Percentiles rank a stretch among this genome's conserved stretches.
Conservation (phyloP, 2,329 filamentous ascomycete genomes). For the Chalaropsis thielavioides region DNA sequence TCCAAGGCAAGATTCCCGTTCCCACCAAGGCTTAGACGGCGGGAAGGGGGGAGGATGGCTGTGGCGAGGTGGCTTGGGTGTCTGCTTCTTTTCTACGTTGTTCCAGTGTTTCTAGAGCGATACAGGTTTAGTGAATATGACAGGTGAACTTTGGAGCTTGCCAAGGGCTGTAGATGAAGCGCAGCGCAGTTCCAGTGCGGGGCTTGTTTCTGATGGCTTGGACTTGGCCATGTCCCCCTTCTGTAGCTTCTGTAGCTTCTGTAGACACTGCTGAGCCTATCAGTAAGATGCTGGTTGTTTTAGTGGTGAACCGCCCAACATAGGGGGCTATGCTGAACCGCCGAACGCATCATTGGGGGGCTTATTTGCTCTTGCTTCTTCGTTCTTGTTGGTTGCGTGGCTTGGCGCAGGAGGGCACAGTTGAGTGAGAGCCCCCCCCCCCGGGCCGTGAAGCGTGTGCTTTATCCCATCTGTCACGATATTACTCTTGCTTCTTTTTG, state of each 20-base stretch:
- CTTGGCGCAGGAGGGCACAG: too few species aligned
- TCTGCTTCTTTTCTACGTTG: background rate
- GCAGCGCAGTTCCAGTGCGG: background rate
- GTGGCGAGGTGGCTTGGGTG: background rate
- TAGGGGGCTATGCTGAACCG: too few species aligned
- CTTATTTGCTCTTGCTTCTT: too few species aligned
- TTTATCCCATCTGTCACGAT: background rate
- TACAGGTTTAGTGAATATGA: background rate
- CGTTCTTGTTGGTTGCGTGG: too few species aligned
- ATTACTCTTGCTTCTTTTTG: background rate
- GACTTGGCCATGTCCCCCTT: too few species aligned
- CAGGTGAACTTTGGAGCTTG: background rate
- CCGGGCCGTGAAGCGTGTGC: background rate
- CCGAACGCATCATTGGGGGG: too few species aligned
- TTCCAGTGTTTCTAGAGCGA: background rate
- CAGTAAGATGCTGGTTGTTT: too few species aligned
- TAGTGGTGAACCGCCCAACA: too few species aligned
- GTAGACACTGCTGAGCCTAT: too few species aligned
- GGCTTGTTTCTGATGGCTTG: too few species aligned
- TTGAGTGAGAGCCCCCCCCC: too few species aligned
- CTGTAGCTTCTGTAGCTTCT: too few species aligned
- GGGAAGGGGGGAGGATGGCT: background rate
- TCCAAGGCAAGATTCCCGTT: constrained; percentile 7
- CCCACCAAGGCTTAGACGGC: background rate
- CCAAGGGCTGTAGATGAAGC: background rate